phyloP scores from a whole-genome alignment of 345 rosid genomes.

The Lepidium sativum region DNA sequence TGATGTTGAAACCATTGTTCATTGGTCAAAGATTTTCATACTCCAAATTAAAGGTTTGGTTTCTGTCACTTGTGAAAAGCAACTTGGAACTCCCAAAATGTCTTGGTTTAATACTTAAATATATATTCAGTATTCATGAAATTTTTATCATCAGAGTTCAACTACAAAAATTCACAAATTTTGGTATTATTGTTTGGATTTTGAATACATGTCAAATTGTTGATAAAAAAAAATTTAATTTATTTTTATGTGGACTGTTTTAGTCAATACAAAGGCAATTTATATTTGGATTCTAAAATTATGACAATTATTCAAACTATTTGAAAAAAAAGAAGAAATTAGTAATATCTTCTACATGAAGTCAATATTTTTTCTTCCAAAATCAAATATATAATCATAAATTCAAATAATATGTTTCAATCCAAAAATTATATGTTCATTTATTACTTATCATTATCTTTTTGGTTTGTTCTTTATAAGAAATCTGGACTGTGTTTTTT shows the following conservation, averaged over 20 bases:
- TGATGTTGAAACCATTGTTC: no score
- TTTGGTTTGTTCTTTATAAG: neutral
- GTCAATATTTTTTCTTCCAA: slow-evolving; percentile 15
- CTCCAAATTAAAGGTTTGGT: no score
- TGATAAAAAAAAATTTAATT: no score
- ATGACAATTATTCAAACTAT: neutral
- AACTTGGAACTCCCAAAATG: no score
- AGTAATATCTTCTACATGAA: slow-evolving; percentile 8
- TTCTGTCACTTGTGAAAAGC: no score
- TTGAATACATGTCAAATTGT: no score
- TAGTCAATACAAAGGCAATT: neutral
- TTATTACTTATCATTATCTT: slow-evolving; percentile 24
- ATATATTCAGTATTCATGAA: no score
- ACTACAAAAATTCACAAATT: no score
- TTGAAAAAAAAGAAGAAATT: neutral
- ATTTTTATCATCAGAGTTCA: no score
- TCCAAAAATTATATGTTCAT: slow-evolving; percentile 8
- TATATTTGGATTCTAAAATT: neutral
- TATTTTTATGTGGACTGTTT: neutral
- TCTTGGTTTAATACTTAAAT: no score
- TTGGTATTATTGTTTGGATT: no score
- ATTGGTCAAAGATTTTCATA: no score
- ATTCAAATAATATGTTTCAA: neutral
- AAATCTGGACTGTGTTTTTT: slow-evolving; percentile 4
- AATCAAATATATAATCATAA: neutral